Evolutionary conservation across 2,329 filamentous ascomycete species (phyloP), one percentile per base, ranked within the genome.

Genomic region (Fusarium globosum): DNA sequence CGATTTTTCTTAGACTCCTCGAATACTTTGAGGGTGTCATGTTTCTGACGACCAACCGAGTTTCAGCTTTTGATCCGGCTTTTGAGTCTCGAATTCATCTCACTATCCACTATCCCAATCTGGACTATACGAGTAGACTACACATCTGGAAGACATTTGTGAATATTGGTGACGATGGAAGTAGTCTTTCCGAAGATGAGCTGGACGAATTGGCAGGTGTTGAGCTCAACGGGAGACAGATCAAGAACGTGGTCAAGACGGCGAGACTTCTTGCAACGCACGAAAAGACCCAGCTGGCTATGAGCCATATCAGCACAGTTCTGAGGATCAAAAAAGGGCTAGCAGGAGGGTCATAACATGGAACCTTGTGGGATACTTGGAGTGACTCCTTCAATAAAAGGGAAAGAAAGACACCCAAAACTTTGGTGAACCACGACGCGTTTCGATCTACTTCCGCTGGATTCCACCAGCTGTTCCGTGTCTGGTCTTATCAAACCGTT

Each of bases 191-290:
- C 4, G 23, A 55, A 14, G 55, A 36, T 36, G 60, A 69, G 7
- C 15, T 71, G 3, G 45, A 20, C 6, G 36, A 62, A 18, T n/a
- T 71, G 5, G 63, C 59, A 0, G 15, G 28, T 13, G 41, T 53
- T 20, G 59, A 61, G 6, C 63, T 68, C 12, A 71, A 72, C n/a
- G 63, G 69, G 18, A 61, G 63, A 14, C 55, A 71, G 45, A 72
- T 72, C 21, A 58, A 71, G 45, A 71, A 71, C 14, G 45, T 68
- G 13, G 39, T 65, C 16, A 71, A 68, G 41, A 71, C 59, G 8
- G 68, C 58, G 10, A 48, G 67, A 6, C 36, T 70, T 7, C 28
- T 71, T 5, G 61, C 56, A 14, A 23, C 46, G 4, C 60, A 59
- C 2, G 56, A 71, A 21, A n/a, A n/a, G 18, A 39, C 21, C 11